Percentiles rank a stretch among this genome's conserved stretches.
Conservation (phyloP, 75 land plant genomes). For the Picea glauca region DNA sequence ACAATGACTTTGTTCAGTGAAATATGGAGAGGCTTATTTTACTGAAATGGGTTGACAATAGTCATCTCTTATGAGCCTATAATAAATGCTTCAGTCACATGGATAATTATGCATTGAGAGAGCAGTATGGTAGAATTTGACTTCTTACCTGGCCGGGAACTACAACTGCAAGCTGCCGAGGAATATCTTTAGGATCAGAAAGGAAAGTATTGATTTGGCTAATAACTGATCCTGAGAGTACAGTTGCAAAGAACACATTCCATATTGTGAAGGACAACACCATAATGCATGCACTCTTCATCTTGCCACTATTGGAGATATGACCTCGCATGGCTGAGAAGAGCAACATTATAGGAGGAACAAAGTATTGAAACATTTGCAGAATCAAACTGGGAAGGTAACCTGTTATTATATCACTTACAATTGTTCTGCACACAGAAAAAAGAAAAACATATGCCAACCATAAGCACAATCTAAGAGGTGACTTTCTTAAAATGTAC, state of each 20-base stretch:
- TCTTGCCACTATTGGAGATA: slow-evolving; percentile 61
- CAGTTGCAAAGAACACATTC: slow-evolving; percentile 81
- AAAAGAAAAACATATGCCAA: background rate
- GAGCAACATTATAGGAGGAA: slow-evolving; percentile 77
- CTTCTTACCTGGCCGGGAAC: slow-evolving; percentile 84
- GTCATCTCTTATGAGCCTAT: background rate
- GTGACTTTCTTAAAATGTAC: background rate
- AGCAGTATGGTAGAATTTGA: background rate
- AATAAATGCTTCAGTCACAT: background rate
- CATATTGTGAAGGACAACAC: slow-evolving; percentile 77
- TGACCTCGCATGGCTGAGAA: slow-evolving; percentile 81
- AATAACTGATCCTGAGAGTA: slow-evolving; percentile 66
- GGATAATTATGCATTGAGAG: background rate
- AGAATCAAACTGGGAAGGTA: slow-evolving; percentile 93
- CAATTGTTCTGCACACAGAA: slow-evolving; percentile 59
- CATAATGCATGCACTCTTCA: slow-evolving; percentile 73
- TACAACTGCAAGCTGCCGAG: slow-evolving; percentile 68
- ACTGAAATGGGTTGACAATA: background rate
- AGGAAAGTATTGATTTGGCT: slow-evolving; percentile 30
- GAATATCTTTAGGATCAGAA: slow-evolving; percentile 76
- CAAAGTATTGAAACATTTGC: slow-evolving; percentile 43
- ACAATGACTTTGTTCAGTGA: background rate
- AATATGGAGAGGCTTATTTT: background rate
- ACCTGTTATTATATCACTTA: slow-evolving; percentile 73
- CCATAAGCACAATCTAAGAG: background rate